Evolutionary conservation across 805 yeast species (phyloP).

Genomic region (Kuraishia floccosa): DNA sequence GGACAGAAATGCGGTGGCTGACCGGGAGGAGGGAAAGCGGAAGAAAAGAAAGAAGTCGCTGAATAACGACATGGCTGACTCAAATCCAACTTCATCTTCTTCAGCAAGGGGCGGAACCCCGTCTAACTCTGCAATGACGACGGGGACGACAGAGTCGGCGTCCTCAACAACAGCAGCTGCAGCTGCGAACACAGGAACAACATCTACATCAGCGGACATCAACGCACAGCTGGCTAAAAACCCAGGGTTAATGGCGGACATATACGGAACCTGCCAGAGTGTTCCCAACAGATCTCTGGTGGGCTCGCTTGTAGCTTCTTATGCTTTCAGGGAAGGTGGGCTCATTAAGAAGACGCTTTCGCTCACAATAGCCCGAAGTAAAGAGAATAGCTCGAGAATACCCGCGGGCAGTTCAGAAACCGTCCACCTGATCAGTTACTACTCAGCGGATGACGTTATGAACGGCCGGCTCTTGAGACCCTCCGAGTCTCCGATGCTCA

Average conservation of each 20-base stretch:
- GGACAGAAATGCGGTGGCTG: slow-evolving; percentile 27
- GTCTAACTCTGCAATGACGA: too few relatives aligned
- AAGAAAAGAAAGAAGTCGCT: slow-evolving; percentile 1
- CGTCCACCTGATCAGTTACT: slow-evolving; percentile 71
- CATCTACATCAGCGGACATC: too few relatives aligned
- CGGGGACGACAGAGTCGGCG: background rate
- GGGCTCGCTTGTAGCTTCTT: slow-evolving; percentile 47
- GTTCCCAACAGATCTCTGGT: slow-evolving; percentile 28
- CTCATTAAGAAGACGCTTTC: slow-evolving; percentile 77
- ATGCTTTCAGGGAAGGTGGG: slow-evolving; percentile 60
- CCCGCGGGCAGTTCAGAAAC: slow-evolving; percentile 22
- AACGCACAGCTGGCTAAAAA: too few relatives aligned
- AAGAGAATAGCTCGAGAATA: slow-evolving; percentile 8
- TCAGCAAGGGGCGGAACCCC: too few relatives aligned
- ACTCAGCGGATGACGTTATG: slow-evolving; percentile 63
- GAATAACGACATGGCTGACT: too few relatives aligned
- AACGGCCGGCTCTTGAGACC: slow-evolving; percentile 48
- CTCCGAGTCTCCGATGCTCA: slow-evolving; percentile 34
- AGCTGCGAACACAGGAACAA: too few relatives aligned
- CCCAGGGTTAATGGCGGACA: too few relatives aligned
- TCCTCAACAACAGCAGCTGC: too few relatives aligned
- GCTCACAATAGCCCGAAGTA: slow-evolving; percentile 30
- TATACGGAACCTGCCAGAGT: background rate
- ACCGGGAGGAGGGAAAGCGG: slow-evolving; percentile 2
- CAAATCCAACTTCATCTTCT: too few relatives aligned